Percentiles rank a stretch among this genome's conserved stretches.
phyloP scores from a whole-genome alignment of 306 rosid genomes.

The Cucumis sativus region Cucumber_9930_V3 NC_026660.2:24280001-24280500 shows the following conservation, averaged over 20 bases:
- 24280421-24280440: slow-evolving; percentile 64
- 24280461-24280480: slow-evolving; percentile 49
- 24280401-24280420: slow-evolving; percentile 38
- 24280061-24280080: slow-evolving; percentile 56
- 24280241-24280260: slow-evolving; percentile 85
- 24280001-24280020: slow-evolving; percentile 60
- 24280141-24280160: slow-evolving; percentile 34
- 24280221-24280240: slow-evolving; percentile 74
- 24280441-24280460: slow-evolving; percentile 40
- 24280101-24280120: slow-evolving; percentile 86
- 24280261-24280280: slow-evolving; percentile 74
- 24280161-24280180: slow-evolving; percentile 30
- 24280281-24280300: slow-evolving; percentile 61
- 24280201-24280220: slow-evolving; percentile 62
- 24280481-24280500: slow-evolving; percentile 66
- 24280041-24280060: slow-evolving; percentile 49
- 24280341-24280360: slow-evolving; percentile 64
- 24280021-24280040: slow-evolving; percentile 68
- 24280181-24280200: slow-evolving; percentile 45
- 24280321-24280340: slow-evolving; percentile 53
- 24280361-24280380: slow-evolving; percentile 74
- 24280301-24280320: slow-evolving; percentile 16
- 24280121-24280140: slow-evolving; percentile 39
- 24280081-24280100: slow-evolving; percentile 74
- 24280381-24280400: slow-evolving; percentile 79